Evolutionary conservation across 2,329 filamentous ascomycete species (phyloP), one percentile per base, ranked within the genome.

Genomic region (Coniochaeta sp.): DNA sequence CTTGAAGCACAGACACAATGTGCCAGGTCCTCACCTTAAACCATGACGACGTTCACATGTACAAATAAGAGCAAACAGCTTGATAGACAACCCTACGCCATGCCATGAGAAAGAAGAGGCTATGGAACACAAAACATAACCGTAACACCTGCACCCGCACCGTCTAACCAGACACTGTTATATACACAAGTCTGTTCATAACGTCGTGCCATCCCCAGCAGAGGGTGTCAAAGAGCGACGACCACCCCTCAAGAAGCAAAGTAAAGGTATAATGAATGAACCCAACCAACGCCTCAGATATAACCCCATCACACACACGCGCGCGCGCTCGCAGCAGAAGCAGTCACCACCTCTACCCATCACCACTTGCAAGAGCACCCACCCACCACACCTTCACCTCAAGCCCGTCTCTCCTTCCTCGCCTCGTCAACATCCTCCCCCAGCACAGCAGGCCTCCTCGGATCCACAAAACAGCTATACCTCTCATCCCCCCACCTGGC

Each of bases 401-500:
- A 47, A 24, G 43, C 43, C 22, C 43, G 38, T 9, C 38, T 28
- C 47, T 52, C 47, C 47, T 31, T 52, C 47, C 26, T 52, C 22
- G 14, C 22, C 47, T 52, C 47, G 31, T 52, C 47, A 6, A 85
- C 75, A 64, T 85, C 82, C 55, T 79, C 78, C 1, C 81, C 81
- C 28, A 86, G 69, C 65, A 81, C 80, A 61, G 74, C 75, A 1
- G 83, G 83, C 62, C 73, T 78, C 50, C 78, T 74, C 14, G 81
- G 81, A 62, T 86, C 83, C 22, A 86, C 81, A 58, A 80, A 75
- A 17, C 82, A 81, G 36, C 80, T 81, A 58, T 81, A 73, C 31
- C 83, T 75, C 66, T 77, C 74, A 66, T 89, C 86, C 16, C 83
- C 84, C 72, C 80, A 79, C 60, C 84, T 76, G 2, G 84, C 83